Evolutionary conservation across 805 yeast genomes (phyloP).

Genomic region (Tetrapisispora pingtungensis): DNA sequence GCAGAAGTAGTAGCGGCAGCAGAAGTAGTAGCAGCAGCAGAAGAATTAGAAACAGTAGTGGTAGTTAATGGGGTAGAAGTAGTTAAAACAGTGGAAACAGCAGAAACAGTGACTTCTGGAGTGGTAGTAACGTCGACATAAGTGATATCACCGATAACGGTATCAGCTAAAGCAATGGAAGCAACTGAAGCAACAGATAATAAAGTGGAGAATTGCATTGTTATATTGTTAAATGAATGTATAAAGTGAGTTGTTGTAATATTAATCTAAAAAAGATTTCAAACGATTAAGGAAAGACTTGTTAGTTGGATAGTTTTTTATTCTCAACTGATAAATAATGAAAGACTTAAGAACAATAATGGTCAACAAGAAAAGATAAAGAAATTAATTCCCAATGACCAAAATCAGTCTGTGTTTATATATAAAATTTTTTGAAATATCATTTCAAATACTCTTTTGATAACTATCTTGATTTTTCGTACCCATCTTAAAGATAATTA

Average conservation of each 20-base stretch:
- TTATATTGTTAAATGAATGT: constrained; percentile 16
- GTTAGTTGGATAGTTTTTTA: neutral
- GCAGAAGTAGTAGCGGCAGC: neutral
- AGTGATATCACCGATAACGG: constrained; percentile 26
- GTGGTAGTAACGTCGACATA: constrained; percentile 43
- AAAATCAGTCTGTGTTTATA: neutral
- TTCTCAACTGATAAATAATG: too few relatives aligned
- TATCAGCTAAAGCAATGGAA: constrained; percentile 15
- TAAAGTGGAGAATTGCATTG: constrained; percentile 10
- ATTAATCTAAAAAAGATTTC: neutral
- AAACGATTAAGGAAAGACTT: neutral
- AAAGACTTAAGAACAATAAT: too few relatives aligned
- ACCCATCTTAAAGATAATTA: neutral
- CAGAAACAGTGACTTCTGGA: constrained; percentile 39
- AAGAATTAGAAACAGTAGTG: constrained; percentile 14
- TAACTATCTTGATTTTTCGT: too few relatives aligned
- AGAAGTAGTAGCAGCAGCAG: neutral
- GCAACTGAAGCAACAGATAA: constrained; percentile 6
- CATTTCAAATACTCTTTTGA: too few relatives aligned
- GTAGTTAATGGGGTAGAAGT: constrained; percentile 33
- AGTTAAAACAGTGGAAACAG: constrained; percentile 34
- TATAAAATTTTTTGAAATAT: neutral
- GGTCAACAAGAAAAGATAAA: too few relatives aligned
- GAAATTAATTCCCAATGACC: too few relatives aligned
- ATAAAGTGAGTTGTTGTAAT: constrained; percentile 1